Conservation (phyloP, 2,329 filamentous ascomycete genomes). For the Pseudonectria foliicola region DNA sequence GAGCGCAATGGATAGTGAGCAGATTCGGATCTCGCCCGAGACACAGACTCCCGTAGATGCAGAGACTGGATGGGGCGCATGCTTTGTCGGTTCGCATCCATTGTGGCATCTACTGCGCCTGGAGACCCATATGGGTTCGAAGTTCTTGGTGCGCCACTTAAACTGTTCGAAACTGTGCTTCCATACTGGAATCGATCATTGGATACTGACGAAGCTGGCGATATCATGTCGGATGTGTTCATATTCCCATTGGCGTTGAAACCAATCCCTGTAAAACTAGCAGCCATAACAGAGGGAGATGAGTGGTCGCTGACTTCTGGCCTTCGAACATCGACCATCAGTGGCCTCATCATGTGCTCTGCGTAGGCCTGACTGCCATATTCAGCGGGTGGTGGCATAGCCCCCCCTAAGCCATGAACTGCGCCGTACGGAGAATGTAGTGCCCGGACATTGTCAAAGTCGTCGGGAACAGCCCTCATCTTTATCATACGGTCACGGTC, state of each 20-base stretch:
- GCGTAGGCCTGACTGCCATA: constrained; percentile 43
- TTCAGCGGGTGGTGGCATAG: constrained; percentile 42
- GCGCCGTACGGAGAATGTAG: constrained; percentile 62
- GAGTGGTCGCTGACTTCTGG: constrained; percentile 58
- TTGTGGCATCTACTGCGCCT: constrained; percentile 35
- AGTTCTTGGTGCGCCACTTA: constrained; percentile 41
- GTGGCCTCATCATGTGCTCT: constrained; percentile 57
- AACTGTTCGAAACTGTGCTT: constrained; percentile 39
- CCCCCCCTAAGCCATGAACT: constrained; percentile 43
- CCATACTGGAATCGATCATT: constrained; percentile 49
- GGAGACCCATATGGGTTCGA: constrained; percentile 48
- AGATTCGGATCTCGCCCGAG: constrained; percentile 49
- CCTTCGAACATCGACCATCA: constrained; percentile 63
- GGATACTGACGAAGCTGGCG: constrained; percentile 48
- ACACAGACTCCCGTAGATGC: constrained; percentile 50
- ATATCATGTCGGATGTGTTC: constrained; percentile 47
- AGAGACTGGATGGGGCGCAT: constrained; percentile 50
- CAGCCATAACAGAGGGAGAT: constrained; percentile 60
- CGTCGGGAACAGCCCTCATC: constrained; percentile 63
- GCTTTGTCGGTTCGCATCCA: constrained; percentile 39
- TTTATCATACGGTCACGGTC: constrained; percentile 65
- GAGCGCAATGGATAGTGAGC: constrained; percentile 52
- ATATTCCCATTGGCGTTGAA: constrained; percentile 50
- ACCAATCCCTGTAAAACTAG: constrained; percentile 59
- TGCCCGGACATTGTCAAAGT: constrained; percentile 64